These are phyloP conservation scores for Reutealis trisperma DNA, from an alignment of 345 rosid species.

Conservation along the genomic window DNA sequence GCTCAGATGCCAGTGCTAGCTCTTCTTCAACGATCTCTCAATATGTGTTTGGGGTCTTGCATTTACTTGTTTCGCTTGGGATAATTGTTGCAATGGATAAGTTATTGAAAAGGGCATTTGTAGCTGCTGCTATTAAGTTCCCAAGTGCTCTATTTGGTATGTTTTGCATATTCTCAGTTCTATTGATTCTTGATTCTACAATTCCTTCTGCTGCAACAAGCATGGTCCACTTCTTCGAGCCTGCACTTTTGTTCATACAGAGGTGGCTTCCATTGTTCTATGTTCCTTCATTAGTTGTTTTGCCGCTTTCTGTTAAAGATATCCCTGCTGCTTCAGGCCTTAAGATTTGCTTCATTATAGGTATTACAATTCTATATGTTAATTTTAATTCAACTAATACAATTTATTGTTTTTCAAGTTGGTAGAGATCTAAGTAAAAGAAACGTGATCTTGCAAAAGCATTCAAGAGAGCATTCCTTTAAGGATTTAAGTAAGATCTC, in stretches of 20 bases:
- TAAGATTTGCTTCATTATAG: constrained; percentile 81
- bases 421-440: too few species aligned
- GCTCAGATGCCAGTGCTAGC: constrained; percentile 42
- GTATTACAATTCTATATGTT: constrained; percentile 23
- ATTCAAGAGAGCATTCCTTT: too few species aligned
- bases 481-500: too few species aligned
- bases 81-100: constrained; percentile 75
- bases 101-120: constrained; percentile 71
- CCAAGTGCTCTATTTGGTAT: constrained; percentile 95
- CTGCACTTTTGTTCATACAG: constrained; percentile 79
- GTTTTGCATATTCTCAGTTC: constrained; percentile 89
- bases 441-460: too few species aligned
- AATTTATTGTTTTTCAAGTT: too few species aligned
- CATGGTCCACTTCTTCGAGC: constrained; percentile 80
- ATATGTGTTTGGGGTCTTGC: constrained; percentile 55
- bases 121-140: constrained; percentile 85
- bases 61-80: constrained; percentile 80
- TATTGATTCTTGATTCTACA: constrained; percentile 58
- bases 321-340: constrained; percentile 91
- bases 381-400: too few species aligned
- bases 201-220: constrained; percentile 69
- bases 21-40: constrained; percentile 46
- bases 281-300: constrained; percentile 83
- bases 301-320: constrained; percentile 86
- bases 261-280: constrained; percentile 98